Evolutionary conservation across 495 filamentous ascomycete species (phyloP).

Genomic region (Echria macrotheca): DNA sequence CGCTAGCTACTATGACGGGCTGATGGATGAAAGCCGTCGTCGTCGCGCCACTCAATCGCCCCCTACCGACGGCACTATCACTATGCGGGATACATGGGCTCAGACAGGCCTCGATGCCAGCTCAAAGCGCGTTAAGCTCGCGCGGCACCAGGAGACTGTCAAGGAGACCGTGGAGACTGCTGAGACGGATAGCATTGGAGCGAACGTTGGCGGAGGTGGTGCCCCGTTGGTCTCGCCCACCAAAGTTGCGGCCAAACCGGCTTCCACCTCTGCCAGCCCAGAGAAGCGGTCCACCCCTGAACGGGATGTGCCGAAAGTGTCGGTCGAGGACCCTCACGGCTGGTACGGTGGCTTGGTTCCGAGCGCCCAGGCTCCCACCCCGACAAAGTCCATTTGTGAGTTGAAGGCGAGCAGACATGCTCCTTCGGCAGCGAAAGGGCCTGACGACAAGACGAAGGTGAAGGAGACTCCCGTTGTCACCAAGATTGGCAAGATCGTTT

Average conservation of each 20-base stretch:
- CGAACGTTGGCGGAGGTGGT: neutral
- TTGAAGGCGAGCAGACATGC: neutral
- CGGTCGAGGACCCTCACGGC: neutral
- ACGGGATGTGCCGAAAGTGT: neutral
- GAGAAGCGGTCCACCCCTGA: neutral
- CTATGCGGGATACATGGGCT: slow-evolving; percentile 27
- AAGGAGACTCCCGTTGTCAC: neutral
- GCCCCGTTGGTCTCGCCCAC: neutral
- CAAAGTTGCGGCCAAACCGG: neutral
- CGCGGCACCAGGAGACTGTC: slow-evolving; percentile 20
- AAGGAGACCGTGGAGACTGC: neutral
- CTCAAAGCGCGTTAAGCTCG: slow-evolving; percentile 39
- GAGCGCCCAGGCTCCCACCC: too few relatives aligned
- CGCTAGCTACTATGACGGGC: slow-evolving; percentile 16
- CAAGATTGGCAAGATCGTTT: slow-evolving; percentile 9
- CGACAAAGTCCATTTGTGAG: neutral
- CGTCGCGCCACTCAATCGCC: slow-evolving; percentile 27
- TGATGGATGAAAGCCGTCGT: slow-evolving; percentile 20
- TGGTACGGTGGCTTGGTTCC: slow-evolving; percentile 1
- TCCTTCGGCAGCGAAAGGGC: too few relatives aligned
- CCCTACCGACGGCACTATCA: neutral
- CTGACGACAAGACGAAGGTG: too few relatives aligned
- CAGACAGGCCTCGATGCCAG: slow-evolving; percentile 24
- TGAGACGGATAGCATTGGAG: neutral
- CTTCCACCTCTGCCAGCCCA: too few relatives aligned